phyloP scores from a whole-genome alignment of 2,329 filamentous ascomycete species.

The Alternaria novae-zelandiae region DNA sequence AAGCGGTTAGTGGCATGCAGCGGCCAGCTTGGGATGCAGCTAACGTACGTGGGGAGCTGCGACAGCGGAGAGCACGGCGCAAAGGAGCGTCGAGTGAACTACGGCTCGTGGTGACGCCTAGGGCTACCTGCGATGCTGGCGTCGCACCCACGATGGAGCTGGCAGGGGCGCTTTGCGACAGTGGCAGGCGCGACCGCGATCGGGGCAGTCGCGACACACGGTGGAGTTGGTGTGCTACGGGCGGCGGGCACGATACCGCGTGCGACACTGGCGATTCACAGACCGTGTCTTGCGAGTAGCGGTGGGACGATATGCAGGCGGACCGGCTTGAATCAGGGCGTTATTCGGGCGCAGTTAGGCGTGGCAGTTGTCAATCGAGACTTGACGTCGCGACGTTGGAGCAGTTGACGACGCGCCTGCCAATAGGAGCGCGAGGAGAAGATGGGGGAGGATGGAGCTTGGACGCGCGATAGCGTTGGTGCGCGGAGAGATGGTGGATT shows the following conservation, averaged over 20 bases:
- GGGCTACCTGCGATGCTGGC: conserved; percentile 5
- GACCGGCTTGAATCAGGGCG: conserved; percentile 10
- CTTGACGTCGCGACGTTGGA: conserved; percentile 12
- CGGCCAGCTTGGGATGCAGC: conserved; percentile 23
- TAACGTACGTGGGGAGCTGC: conserved; percentile 25
- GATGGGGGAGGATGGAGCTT: conserved; percentile 14
- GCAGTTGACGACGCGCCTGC: conserved; percentile 11
- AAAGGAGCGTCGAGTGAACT: conserved; percentile 17
- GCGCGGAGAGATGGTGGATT: conserved; percentile 2
- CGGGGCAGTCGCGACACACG: conserved; percentile 11
- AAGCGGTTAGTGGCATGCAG: conserved; percentile 46
- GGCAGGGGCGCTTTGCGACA: conserved; percentile 2
- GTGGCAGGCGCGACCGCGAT: conserved; percentile 13
- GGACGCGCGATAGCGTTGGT: conserved; percentile 8
- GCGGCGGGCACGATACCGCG: conserved; percentile 8
- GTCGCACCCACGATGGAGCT: background rate
- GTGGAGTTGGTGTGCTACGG: background rate
- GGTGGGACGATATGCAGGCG: conserved; percentile 22
- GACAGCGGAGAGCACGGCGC: conserved; percentile 19
- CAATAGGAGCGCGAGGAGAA: conserved; percentile 18
- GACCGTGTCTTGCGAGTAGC: conserved; percentile 8
- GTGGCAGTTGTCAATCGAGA: conserved; percentile 20
- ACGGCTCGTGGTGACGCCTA: background rate
- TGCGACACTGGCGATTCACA: conserved; percentile 17
- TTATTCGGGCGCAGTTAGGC: conserved; percentile 14